These are phyloP conservation scores for Pichia sp. DNA, from an alignment of 1,139 yeast species.

Conservation along the genomic window DNA sequence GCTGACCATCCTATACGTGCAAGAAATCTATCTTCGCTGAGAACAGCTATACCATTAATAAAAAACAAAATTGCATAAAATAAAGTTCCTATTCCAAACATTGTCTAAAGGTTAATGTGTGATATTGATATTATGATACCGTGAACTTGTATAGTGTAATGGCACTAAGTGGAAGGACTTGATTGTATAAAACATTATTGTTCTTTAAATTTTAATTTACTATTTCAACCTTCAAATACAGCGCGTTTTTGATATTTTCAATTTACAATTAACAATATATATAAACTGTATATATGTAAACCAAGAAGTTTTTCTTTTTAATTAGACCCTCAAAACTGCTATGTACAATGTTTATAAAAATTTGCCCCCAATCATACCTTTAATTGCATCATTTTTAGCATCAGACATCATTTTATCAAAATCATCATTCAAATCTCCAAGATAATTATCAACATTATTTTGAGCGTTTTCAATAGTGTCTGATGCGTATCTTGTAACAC, in stretches of 20 bases:
- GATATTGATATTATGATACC: too few species aligned
- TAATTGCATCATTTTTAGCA: slow-evolving; percentile 26
- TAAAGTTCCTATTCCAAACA: slow-evolving; percentile 70
- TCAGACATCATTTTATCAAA: slow-evolving; percentile 26
- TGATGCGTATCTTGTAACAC: slow-evolving; percentile 19
- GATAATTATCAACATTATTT: slow-evolving; percentile 21
- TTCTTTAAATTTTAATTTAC: too few species aligned
- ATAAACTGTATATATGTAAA: too few species aligned
- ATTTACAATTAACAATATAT: too few species aligned
- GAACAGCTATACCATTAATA: slow-evolving; percentile 71
- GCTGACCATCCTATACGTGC: slow-evolving; percentile 51
- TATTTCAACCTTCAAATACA: too few species aligned
- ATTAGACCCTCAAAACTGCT: too few species aligned
- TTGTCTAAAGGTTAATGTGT: slow-evolving; percentile 27
- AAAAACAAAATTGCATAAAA: slow-evolving; percentile 61
- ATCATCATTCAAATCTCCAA: slow-evolving; percentile 26
- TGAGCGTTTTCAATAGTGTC: slow-evolving; percentile 21
- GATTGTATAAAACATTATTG: too few species aligned
- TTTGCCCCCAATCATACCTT: slow-evolving; percentile 22
- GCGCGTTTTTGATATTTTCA: too few species aligned
- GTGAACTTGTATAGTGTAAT: too few species aligned
- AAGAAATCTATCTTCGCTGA: slow-evolving; percentile 77
- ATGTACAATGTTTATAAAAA: slow-evolving; percentile 35
- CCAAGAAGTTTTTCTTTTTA: too few species aligned
- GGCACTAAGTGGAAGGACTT: too few species aligned